Conservation (phyloP, 2,329 filamentous ascomycete genomes). For the Zasmidium cellare region DNA sequence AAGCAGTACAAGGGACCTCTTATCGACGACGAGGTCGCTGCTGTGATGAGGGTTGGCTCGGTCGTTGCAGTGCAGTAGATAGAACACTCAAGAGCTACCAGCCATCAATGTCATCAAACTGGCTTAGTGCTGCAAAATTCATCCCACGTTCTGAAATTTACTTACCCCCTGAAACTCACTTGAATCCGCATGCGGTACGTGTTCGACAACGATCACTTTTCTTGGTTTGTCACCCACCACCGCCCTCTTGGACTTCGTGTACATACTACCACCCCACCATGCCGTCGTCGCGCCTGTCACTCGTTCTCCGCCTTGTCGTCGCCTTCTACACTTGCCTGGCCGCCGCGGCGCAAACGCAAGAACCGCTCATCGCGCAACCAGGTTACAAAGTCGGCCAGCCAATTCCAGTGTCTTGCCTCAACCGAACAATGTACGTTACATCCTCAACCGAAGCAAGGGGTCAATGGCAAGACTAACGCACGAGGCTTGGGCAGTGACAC, state of each 20-base stretch:
- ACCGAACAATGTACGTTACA: constrained; percentile 51
- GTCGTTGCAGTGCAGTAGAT: background rate
- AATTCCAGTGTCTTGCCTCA: constrained; percentile 55
- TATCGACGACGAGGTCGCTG: constrained; percentile 36
- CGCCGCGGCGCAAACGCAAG: constrained; percentile 42
- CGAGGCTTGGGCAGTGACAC: constrained; percentile 64
- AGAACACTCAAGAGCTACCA: background rate
- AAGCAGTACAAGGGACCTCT: constrained; percentile 40
- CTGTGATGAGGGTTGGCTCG: constrained; percentile 27
- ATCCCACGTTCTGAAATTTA: background rate
- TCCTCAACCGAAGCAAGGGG: constrained; percentile 6
- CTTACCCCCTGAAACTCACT: background rate
- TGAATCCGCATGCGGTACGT: background rate
- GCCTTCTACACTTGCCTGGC: constrained; percentile 38
- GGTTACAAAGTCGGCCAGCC: constrained; percentile 50
- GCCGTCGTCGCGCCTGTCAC: constrained; percentile 26
- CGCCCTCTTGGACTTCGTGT: background rate
- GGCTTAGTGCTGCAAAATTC: background rate
- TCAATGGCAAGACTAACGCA: background rate
- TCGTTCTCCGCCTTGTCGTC: constrained; percentile 30
- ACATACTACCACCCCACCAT: constrained; percentile 10
- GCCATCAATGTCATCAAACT: background rate
- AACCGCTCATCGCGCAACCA: constrained; percentile 41
- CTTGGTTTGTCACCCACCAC: background rate
- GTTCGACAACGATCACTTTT: background rate